A percentile compares a stretch with the other conserved stretches of the same genome.
Conservation (phyloP, 1,284 basidiomycete genomes). For the Fistulinella cinereoalba region DNA sequence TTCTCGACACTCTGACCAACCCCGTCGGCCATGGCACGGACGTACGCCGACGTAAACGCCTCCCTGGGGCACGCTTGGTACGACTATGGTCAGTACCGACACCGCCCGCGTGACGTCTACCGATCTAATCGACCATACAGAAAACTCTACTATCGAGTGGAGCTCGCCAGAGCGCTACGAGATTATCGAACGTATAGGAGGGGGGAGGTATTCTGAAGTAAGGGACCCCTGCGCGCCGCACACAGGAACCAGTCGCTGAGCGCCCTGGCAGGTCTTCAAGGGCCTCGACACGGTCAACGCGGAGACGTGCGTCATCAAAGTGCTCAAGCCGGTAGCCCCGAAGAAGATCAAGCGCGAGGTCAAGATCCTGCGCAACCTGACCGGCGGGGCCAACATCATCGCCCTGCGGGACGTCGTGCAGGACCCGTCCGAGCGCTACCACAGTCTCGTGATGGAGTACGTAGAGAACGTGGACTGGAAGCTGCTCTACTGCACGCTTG, state of each 20-base stretch:
- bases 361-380: constrained; percentile 85
- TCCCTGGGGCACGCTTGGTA: constrained; percentile 47
- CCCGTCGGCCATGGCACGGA: constrained; percentile 43
- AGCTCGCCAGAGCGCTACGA: constrained; percentile 78
- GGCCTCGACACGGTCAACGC: constrained; percentile 79
- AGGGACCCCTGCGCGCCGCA: constrained; percentile 6
- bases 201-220: constrained; percentile 79
- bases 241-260: not conserved
- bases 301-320: constrained; percentile 84
- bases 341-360: constrained; percentile 94
- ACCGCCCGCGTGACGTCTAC: not conserved
- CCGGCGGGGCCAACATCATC: constrained; percentile 84
- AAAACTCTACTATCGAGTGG: constrained; percentile 73
- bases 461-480: constrained; percentile 87
- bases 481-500: constrained; percentile 68
- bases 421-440: constrained; percentile 71
- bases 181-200: constrained; percentile 74
- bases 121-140: constrained; percentile 36
- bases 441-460: constrained; percentile 84
- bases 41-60: constrained; percentile 48
- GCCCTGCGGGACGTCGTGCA: constrained; percentile 82
- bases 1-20: constrained; percentile 13
- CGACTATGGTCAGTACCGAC: constrained; percentile 44
- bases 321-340: constrained; percentile 87
- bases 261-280: constrained; percentile 69